A percentile compares a stretch with the other conserved stretches of the same genome.
phyloP scores from a whole-genome alignment of 1,284 basidiomycete species.

The Malassezia japonica region DNA sequence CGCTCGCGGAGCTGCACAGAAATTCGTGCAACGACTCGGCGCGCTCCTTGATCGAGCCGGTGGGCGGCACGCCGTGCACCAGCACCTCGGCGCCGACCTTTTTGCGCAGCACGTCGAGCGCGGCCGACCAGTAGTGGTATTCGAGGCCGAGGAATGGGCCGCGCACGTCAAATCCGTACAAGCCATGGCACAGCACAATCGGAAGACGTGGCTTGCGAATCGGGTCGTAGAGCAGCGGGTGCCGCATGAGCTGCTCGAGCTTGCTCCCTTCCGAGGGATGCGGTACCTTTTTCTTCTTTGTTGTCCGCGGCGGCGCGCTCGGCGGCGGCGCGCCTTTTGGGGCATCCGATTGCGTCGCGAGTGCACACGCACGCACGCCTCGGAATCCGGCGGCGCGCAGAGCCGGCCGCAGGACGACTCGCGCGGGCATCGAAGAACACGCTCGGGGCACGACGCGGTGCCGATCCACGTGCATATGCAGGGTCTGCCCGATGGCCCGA shows the following conservation, averaged over 20 bases:
- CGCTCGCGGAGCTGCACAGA: slow-evolving; percentile 57
- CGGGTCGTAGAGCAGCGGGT: slow-evolving; percentile 8
- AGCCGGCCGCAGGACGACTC: too few relatives aligned
- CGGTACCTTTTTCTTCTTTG: not conserved
- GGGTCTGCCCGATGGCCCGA: too few relatives aligned
- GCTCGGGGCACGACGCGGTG: too few relatives aligned
- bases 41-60: slow-evolving; percentile 78
- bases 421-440: too few relatives aligned
- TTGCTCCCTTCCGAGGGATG: slow-evolving; percentile 2
- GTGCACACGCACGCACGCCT: too few relatives aligned
- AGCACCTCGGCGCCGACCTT: slow-evolving; percentile 83
- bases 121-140: slow-evolving; percentile 90
- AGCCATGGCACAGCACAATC: slow-evolving; percentile 76
- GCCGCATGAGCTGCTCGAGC: slow-evolving; percentile 9
- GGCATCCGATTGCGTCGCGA: too few relatives aligned
- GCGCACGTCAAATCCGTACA: slow-evolving; percentile 88
- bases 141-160: slow-evolving; percentile 61
- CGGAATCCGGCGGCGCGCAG: too few relatives aligned
- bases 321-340: too few relatives aligned
- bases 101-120: slow-evolving; percentile 70
- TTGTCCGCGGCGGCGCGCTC: not conserved
- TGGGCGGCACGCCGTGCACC: slow-evolving; percentile 88
- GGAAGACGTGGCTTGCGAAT: slow-evolving; percentile 61
- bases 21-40: slow-evolving; percentile 69
- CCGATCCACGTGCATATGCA: too few relatives aligned